Percentiles rank a stretch among this genome's conserved stretches.
Conservation (phyloP, 2,329 filamentous ascomycete species). For the Penicillium sp. region DNA sequence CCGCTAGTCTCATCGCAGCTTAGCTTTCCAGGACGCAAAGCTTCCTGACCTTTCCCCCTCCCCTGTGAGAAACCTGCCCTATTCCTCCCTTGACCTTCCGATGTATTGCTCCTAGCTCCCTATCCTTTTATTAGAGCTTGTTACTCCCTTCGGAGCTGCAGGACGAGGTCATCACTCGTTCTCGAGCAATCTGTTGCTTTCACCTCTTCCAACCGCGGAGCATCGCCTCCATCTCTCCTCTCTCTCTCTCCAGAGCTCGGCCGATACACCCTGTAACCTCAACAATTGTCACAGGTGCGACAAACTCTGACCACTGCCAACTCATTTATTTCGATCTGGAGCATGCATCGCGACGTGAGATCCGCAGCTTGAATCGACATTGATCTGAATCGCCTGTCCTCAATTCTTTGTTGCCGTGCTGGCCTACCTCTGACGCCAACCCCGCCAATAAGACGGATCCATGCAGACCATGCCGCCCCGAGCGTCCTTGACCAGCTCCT, state of each 20-base stretch:
- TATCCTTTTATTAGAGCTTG: slow-evolving; percentile 11
- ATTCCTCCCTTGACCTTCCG: slow-evolving; percentile 17
- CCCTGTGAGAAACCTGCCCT: slow-evolving; percentile 16
- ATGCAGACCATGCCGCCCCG: slow-evolving; percentile 81
- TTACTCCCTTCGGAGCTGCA: slow-evolving; percentile 21
- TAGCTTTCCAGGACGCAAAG: slow-evolving; percentile 17
- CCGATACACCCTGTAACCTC: slow-evolving; percentile 8
- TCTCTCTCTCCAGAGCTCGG: background rate
- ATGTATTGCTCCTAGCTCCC: slow-evolving; percentile 16
- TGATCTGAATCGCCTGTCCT: slow-evolving; percentile 14
- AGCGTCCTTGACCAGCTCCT: slow-evolving; percentile 84
- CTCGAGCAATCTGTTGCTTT: slow-evolving; percentile 11
- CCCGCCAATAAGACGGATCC: slow-evolving; percentile 34
- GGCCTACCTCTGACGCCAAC: slow-evolving; percentile 20
- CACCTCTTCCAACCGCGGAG: background rate
- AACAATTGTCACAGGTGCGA: slow-evolving; percentile 13
- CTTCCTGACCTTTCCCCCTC: slow-evolving; percentile 20
- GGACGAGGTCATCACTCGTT: slow-evolving; percentile 16
- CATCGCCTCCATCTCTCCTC: slow-evolving; percentile 8
- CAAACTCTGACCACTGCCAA: slow-evolving; percentile 1
- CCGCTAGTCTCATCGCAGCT: slow-evolving; percentile 13
- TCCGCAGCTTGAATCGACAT: slow-evolving; percentile 22
- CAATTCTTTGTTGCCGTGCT: slow-evolving; percentile 16
- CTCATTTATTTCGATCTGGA: slow-evolving; percentile 13
- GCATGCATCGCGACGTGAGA: slow-evolving; percentile 22